These are phyloP conservation scores for Alternaria novae-zelandiae DNA, from an alignment of 2,329 filamentous ascomycete genomes.

Conservation along the genomic window DNA sequence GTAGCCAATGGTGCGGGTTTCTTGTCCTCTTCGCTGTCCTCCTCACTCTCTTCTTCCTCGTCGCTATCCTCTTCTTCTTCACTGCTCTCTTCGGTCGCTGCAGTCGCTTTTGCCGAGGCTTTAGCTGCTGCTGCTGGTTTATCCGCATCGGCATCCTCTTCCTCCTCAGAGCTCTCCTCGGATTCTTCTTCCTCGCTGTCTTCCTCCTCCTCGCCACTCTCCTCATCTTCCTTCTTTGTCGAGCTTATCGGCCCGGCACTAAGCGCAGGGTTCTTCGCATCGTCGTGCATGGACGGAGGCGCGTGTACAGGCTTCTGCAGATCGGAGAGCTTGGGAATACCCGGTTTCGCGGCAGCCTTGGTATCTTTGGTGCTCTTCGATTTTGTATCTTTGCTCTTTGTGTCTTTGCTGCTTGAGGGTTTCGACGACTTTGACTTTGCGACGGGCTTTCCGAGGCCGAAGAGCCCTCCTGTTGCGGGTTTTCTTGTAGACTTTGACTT, in stretches of 20 bases:
- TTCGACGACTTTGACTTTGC: constrained; percentile 9
- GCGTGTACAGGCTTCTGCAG: constrained; percentile 29
- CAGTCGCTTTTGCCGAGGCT: not conserved
- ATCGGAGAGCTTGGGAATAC: constrained; percentile 23
- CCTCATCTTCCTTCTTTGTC: constrained; percentile 14
- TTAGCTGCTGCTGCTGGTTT: not conserved
- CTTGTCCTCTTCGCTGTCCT: constrained; percentile 16
- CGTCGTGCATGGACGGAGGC: constrained; percentile 31
- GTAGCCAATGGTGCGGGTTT: constrained; percentile 9
- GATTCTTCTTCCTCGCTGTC: constrained; percentile 9
- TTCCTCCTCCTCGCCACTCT: constrained; percentile 4
- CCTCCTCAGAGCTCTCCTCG: constrained; percentile 11
- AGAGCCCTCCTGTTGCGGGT: constrained; percentile 8
- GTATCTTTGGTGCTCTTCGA: not conserved
- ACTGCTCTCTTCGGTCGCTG: not conserved
- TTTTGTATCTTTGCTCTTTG: not conserved
- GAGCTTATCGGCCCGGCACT: constrained; percentile 26
- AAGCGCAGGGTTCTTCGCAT: constrained; percentile 34
- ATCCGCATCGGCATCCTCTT: not conserved
- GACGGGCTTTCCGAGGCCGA: constrained; percentile 4
- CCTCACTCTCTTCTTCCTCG: constrained; percentile 12
- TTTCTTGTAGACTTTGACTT: constrained; percentile 8
- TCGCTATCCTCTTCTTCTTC: constrained; percentile 1
- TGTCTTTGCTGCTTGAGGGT: constrained; percentile 3
- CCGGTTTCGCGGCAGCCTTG: not conserved